Conservation (phyloP, 495 filamentous ascomycete genomes). For the Pseudoneurospora amorphoporcata region DNA sequence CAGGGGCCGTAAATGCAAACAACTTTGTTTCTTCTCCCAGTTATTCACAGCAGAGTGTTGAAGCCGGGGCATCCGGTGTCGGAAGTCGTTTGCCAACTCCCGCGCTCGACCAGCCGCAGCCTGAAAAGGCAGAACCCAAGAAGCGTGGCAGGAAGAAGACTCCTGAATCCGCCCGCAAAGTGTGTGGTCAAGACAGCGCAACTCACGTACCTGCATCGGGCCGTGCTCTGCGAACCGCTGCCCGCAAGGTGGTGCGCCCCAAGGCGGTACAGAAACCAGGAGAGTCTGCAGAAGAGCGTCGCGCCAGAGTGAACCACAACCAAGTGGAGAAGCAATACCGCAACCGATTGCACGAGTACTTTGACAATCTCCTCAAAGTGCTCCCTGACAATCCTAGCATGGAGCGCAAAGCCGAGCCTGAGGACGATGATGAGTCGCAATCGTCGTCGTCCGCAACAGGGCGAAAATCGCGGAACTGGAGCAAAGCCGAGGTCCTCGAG, state of each 20-base stretch:
- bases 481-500: conserved; percentile 24
- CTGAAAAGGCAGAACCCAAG: background rate
- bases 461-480: conserved; percentile 4
- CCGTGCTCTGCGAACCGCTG: conserved; percentile 6
- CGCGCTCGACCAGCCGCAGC: background rate
- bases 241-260: background rate
- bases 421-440: background rate
- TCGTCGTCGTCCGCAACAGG: background rate
- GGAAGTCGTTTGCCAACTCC: background rate
- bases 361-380: conserved; percentile 16
- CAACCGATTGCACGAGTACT: conserved; percentile 19
- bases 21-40: background rate
- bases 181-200: background rate
- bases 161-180: background rate
- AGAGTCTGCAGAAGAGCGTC: conserved; percentile 14
- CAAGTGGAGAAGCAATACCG: conserved; percentile 24
- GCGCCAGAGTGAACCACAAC: conserved; percentile 20
- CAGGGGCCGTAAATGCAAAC: background rate
- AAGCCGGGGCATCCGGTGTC: background rate
- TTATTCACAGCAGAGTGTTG: background rate
- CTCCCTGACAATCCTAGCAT: conserved; percentile 8
- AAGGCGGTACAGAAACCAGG: conserved; percentile 3
- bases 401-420: background rate
- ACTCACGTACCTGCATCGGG: background rate
- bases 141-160: background rate